phyloP scores from a whole-genome alignment of 2,329 filamentous ascomycete species.

The Colletotrichum agaves region DNA sequence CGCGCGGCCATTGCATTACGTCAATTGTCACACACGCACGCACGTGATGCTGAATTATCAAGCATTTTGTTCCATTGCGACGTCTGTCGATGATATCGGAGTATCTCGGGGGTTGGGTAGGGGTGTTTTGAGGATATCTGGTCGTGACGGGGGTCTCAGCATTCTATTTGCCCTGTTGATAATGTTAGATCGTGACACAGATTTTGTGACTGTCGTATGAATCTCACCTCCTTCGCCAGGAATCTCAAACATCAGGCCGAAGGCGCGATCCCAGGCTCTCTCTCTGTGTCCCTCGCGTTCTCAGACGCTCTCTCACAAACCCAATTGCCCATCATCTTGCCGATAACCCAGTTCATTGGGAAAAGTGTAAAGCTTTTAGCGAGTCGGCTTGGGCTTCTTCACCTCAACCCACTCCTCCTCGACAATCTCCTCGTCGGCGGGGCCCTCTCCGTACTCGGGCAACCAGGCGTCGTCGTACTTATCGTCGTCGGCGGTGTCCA shows the following conservation, averaged over 20 bases:
- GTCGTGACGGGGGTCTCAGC: not conserved
- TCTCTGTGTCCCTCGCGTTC: not conserved
- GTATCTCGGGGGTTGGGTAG: too few species aligned
- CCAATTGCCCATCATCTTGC: too few species aligned
- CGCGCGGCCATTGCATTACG: conserved; percentile 16
- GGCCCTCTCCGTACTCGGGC: conserved; percentile 15
- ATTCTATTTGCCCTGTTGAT: not conserved
- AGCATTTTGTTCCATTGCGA: not conserved
- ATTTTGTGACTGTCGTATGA: not conserved
- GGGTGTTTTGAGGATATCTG: too few species aligned
- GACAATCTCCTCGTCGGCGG: conserved; percentile 3
- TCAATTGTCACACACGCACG: conserved; percentile 5
- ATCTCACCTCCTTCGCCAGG: not conserved
- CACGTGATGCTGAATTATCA: conserved; percentile 9
- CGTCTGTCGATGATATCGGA: not conserved
- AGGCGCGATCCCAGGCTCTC: not conserved
- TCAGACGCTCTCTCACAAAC: not conserved
- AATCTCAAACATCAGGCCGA: not conserved
- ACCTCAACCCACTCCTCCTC: conserved; percentile 20
- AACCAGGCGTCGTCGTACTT: conserved; percentile 34
- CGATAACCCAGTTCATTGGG: too few species aligned
- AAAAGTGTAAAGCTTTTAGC: not conserved
- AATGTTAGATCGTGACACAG: not conserved
- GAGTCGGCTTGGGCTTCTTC: conserved; percentile 16
- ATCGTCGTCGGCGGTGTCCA: conserved; percentile 32